Evolutionary conservation across 2,329 filamentous ascomycete species (phyloP), one percentile per base, ranked within the genome.

Genomic region (Cladophialophora immunda): DNA sequence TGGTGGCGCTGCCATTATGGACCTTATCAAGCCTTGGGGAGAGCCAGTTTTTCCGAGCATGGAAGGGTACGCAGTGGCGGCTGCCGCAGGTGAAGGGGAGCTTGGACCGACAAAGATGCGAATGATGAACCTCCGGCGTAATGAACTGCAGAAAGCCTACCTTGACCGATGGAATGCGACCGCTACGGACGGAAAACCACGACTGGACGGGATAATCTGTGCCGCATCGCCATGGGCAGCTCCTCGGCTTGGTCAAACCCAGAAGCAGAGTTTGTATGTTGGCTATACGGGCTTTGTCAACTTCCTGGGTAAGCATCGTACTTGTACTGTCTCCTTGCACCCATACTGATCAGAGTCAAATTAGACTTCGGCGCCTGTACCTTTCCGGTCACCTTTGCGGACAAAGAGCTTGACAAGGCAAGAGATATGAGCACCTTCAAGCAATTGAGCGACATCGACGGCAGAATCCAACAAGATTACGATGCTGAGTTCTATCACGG

Each of bases 141-240:
- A 76, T 54, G 65, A 62, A 29, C 63, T 76, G 19, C 77, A 79
- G 62, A 79, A 79, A 58, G 68, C 66, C 11, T 79, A 79, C 66
- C 61, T 79, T 22, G 78, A 79, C 72, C 65, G 66, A 4, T 80
- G 78, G 78, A 75, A 73, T 25, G 73, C 72, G 8, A 77, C 77
- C 0, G 75, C 68, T 0, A 62, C 59, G 1, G 65, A 76, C 68
- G 77, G 73, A 5, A 75, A 77, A 67, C 60, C 47, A 4, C 66
- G 72, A 2, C 76, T 79, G 72, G 78, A 79, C 71, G 77, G 70
- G 1, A 74, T 80, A 53, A 76, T 80, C 45, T 65, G 73, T 55
- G 71, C 78, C 4, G 61, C 73, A 6, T 71, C 72, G 5, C 74
- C 76, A 1, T 79, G 77, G 74, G 78, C 77, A 1, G 78, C 78